Evolutionary conservation across 2,329 filamentous ascomycete genomes (phyloP).

Genomic region (Cladorrhinum sp.): DNA sequence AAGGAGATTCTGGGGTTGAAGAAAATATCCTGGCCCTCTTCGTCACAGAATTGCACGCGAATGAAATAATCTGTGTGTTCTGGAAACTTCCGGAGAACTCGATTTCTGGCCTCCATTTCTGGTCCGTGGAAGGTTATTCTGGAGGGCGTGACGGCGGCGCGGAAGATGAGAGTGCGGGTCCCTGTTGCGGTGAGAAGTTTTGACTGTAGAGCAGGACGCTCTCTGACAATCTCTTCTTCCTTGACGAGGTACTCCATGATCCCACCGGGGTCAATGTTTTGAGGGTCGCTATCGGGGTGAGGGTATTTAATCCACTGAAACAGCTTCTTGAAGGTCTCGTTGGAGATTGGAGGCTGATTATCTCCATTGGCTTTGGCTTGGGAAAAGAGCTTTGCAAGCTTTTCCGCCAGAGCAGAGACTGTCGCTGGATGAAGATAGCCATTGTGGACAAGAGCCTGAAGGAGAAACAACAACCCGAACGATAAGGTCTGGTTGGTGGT

Average conservation of each 20-base stretch:
- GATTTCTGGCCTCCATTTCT: slow-evolving; percentile 65
- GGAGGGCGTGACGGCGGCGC: slow-evolving; percentile 58
- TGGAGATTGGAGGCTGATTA: slow-evolving; percentile 42
- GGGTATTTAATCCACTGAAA: slow-evolving; percentile 53
- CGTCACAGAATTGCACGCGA: slow-evolving; percentile 70
- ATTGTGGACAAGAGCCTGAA: slow-evolving; percentile 62
- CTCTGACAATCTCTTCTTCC: slow-evolving; percentile 36
- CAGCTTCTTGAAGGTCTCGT: slow-evolving; percentile 52
- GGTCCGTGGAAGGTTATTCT: slow-evolving; percentile 57
- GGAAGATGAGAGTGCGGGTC: slow-evolving; percentile 51
- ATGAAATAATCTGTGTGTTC: slow-evolving; percentile 61
- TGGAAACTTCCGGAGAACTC: slow-evolving; percentile 65
- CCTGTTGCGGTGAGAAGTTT: slow-evolving; percentile 29
- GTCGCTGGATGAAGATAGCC: slow-evolving; percentile 57
- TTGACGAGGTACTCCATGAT: slow-evolving; percentile 41
- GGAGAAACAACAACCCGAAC: slow-evolving; percentile 58
- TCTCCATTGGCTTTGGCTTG: slow-evolving; percentile 27
- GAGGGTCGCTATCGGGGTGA: slow-evolving; percentile 46
- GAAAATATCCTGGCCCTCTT: slow-evolving; percentile 62
- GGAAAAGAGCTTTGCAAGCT: slow-evolving; percentile 37
- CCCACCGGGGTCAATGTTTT: slow-evolving; percentile 36
- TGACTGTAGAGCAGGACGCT: slow-evolving; percentile 3
- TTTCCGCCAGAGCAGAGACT: slow-evolving; percentile 45
- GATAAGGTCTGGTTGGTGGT: slow-evolving; percentile 37
- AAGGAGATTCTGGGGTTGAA: slow-evolving; percentile 53